Conservation (phyloP, 129 eudicot genomes). For the sunflower (Helianthus annuus) region HanXRQr2.0-SUNRISE NC_035438.2:41369945-41370444, state of each 20-base stretch:
- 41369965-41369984: constrained; percentile 42
- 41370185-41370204: constrained; percentile 86
- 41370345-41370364: constrained; percentile 63
- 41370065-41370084: constrained; percentile 85
- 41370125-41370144: constrained; percentile 83
- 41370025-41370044: constrained; percentile 54
- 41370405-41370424: constrained; percentile 65
- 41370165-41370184: constrained; percentile 68
- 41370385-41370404: constrained; percentile 58
- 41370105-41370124: constrained; percentile 78
- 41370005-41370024: constrained; percentile 75
- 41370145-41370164: constrained; percentile 60
- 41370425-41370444: constrained; percentile 75
- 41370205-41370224: constrained; percentile 78
- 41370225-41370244: constrained; percentile 77
- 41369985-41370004: constrained; percentile 53
- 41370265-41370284: constrained; percentile 77
- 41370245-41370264: constrained; percentile 79
- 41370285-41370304: constrained; percentile 76
- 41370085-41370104: constrained; percentile 64
- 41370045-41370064: constrained; percentile 72
- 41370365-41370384: constrained; percentile 61
- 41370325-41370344: constrained; percentile 64
- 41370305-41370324: constrained; percentile 72
- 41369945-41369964: neutral